Base-by-base conservation (phyloP, 139 green algal species). In the Helicosporidium sp. region DNA sequence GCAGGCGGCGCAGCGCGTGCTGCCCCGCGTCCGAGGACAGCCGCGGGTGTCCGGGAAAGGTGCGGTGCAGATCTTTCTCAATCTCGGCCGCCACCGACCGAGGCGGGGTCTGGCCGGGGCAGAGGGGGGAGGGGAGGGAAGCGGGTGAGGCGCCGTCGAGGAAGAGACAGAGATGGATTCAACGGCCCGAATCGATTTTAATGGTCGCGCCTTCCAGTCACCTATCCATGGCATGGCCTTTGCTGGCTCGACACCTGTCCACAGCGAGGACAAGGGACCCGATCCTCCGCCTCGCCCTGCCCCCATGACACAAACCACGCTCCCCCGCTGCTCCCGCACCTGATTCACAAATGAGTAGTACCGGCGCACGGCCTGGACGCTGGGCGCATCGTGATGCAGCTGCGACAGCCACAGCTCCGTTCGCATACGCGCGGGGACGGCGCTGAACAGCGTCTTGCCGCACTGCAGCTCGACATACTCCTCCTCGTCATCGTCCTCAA, bases 61-160 rank as follows among this genome's bases (percentile, higher is more conserved):
- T 89, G 26, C 79, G 62, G 44, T 60, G 59, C 7, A 76, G 49
- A 49, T 87, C 78, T 52, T 86, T 87, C 0, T 87, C 72, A 17
- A 87, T 87, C 19, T 78, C 68, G n/a, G 23, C 33, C 6, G 58
- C 40, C 5, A 81, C 67, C 23, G 80, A 51, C 5, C n/a, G 17
- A 2, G 37, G 22, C 15, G 67, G 26, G 26, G 18, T 33, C 41
- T 54, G 47, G 40, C 26, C 19, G 17, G n/a, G 44, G 17, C 6
- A 22, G 28, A 15, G n/a, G 22, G n/a, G 15, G 7, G 41, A 18
- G 28, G 41, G 13, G 1, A 29, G 18, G 7, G 6, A 8, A 15
- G 22, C 41, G 29, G 18, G 29, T 5, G 41, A 16, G 19, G 12
- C 15, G 37, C 17, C 6, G 6, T 7, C 8, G 19, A 17, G 10